Percentiles rank a stretch among this genome's conserved stretches.
Conservation (phyloP, 371 early-diverging fungal species). For the Haplosporangium sp. region DNA sequence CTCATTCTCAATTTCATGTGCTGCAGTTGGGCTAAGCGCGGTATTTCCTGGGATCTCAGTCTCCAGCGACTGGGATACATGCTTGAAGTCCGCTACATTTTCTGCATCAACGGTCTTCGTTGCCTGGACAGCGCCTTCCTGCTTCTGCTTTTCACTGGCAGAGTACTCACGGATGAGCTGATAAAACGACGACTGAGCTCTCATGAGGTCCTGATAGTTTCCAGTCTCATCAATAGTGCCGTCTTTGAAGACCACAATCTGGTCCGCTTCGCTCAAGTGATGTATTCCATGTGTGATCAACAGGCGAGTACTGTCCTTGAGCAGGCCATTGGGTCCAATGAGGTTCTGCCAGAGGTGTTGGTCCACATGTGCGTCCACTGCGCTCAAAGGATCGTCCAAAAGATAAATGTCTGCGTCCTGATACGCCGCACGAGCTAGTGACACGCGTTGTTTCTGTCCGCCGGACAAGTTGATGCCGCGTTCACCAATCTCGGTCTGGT, state of each 20-base stretch:
- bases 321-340: conserved; percentile 80
- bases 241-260: conserved; percentile 74
- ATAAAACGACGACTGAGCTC: conserved; percentile 61
- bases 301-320: conserved; percentile 81
- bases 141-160: conserved; percentile 7
- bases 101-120: background rate
- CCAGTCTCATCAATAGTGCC: conserved; percentile 81
- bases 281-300: conserved; percentile 91
- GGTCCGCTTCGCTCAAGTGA: conserved; percentile 72
- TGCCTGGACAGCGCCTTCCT: background rate
- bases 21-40: background rate
- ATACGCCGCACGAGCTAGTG: conserved; percentile 75
- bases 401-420: conserved; percentile 85
- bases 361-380: conserved; percentile 94
- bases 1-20: conserved; percentile 2
- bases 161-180: conserved; percentile 58
- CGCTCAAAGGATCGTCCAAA: conserved; percentile 85
- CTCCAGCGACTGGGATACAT: too few relatives aligned
- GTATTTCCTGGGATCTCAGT: too few relatives aligned
- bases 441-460: conserved; percentile 65
- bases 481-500: conserved; percentile 66
- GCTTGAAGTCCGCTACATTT: background rate
- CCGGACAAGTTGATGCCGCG: conserved; percentile 65
- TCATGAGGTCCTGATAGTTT: conserved; percentile 74
- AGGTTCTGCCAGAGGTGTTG: conserved; percentile 80